These are phyloP conservation scores for Naganishia liquefaciens DNA, from an alignment of 1,284 basidiomycete genomes.

Conservation along the genomic window DNA sequence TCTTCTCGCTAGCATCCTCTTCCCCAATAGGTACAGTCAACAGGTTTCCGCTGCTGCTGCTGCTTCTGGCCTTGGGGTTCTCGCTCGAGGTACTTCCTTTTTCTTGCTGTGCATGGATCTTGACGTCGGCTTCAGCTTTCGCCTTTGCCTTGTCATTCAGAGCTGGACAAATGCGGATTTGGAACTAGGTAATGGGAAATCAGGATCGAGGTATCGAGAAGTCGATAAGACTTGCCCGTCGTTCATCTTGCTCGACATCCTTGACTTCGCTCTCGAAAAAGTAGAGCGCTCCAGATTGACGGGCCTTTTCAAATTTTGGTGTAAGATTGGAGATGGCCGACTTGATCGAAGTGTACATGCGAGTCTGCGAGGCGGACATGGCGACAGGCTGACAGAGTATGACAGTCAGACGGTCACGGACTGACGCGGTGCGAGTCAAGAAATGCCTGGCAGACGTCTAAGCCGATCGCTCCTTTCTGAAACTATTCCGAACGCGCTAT, in stretches of 20 bases:
- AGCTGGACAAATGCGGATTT: constrained; percentile 76
- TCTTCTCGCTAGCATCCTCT: constrained; percentile 54
- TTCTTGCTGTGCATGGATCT: constrained; percentile 14
- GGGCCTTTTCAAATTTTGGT: constrained; percentile 63
- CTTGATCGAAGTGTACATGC: constrained; percentile 29
- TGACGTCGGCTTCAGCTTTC: constrained; percentile 40
- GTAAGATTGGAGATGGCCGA: constrained; percentile 60
- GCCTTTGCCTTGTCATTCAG: constrained; percentile 69
- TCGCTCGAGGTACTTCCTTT: constrained; percentile 28
- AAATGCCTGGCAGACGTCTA: neutral
- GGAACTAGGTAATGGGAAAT: constrained; percentile 61
- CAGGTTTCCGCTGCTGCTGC: constrained; percentile 35
- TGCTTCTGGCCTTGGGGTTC: constrained; percentile 36
- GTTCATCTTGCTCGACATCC: constrained; percentile 62
- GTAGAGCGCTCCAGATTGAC: constrained; percentile 67
- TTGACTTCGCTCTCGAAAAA: constrained; percentile 72
- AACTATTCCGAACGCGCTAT: constrained; percentile 14
- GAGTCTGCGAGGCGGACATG: constrained; percentile 12
- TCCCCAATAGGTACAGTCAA: constrained; percentile 1
- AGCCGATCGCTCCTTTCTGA: constrained; percentile 3
- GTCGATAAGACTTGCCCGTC: constrained; percentile 59
- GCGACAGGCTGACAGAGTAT: no score
- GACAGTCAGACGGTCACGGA: neutral
- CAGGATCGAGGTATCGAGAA: neutral
- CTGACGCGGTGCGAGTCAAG: neutral